Conservation (phyloP, 805 yeast genomes). For the Yarrowia keelungensis region DNA sequence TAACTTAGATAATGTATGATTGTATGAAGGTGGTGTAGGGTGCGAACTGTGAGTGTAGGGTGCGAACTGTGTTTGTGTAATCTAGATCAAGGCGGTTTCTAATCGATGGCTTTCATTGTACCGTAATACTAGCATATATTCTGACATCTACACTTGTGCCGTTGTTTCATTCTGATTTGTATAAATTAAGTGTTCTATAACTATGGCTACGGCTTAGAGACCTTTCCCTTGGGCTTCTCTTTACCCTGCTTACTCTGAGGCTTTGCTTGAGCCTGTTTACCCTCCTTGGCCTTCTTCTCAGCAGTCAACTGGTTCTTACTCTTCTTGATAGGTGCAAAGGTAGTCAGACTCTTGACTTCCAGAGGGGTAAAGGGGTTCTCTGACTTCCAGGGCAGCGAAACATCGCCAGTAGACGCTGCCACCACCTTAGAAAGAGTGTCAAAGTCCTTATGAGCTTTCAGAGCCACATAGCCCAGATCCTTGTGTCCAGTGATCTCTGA, state of each 20-base stretch:
- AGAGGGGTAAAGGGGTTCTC: slow-evolving; percentile 11
- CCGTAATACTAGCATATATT: too few species aligned
- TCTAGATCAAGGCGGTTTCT: too few species aligned
- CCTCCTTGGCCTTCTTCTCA: background rate
- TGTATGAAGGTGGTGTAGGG: background rate
- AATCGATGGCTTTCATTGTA: too few species aligned
- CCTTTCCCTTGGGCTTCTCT: slow-evolving; percentile 9
- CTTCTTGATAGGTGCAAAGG: slow-evolving; percentile 32
- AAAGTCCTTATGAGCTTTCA: slow-evolving; percentile 28
- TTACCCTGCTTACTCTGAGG: too few species aligned
- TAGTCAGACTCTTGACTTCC: slow-evolving; percentile 29
- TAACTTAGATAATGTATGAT: slow-evolving; percentile 46
- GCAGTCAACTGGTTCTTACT: slow-evolving; percentile 33
- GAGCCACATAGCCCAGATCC: slow-evolving; percentile 17
- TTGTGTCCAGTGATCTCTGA: background rate
- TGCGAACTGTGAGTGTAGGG: background rate
- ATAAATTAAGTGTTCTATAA: slow-evolving; percentile 1
- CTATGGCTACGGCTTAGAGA: slow-evolving; percentile 31
- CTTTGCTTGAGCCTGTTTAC: background rate
- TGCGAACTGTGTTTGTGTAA: too few species aligned
- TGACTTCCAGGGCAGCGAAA: slow-evolving; percentile 17
- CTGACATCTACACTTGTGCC: too few species aligned
- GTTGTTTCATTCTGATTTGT: background rate
- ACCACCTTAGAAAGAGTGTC: slow-evolving; percentile 3
- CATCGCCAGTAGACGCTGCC: background rate